Base-by-base conservation (phyloP, 768 basidiomycete genomes). In the Trametes sanguinea region DNA sequence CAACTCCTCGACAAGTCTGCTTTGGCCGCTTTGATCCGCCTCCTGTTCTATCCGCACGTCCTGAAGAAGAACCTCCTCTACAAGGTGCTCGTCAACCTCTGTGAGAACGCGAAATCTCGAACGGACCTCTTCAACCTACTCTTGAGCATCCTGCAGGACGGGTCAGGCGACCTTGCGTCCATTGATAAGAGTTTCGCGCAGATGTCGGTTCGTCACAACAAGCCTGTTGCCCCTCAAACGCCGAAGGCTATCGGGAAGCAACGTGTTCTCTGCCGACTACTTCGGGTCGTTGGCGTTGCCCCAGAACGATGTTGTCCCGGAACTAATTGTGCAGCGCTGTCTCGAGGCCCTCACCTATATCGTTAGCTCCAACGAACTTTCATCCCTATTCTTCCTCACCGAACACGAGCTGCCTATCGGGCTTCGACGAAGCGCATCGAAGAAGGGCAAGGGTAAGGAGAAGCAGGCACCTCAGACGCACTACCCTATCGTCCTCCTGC, bases 371-470 rank as follows among this genome's bases (percentile, higher is more conserved):
- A 98, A 97, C 72, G 89, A 94, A 61, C 73, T 84, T 16, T 91
- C 92, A 1, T 90, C 95, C 0, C 75, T 93, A 16, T 98, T 95
- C 82, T 98, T 99, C 85, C 81, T 99, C 62, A 92, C 88, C 1
- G 97, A 99, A 74, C 94, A 98, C 66, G 97, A 99, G 66, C 79
- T 94, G 37, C 88, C 90, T 6, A 81, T 81, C n/a, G 89, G 90
- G 47, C 81, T 95, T 14, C 85, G 86, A 64, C 84, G 86, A 66
- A 74, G 80, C 11, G 75, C 81, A 6, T 83, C 84, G 17, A 92
- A 90, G 75, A 97, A 97, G 74, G 95, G 94, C 8, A 98, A 97
- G 75, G 95, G 94, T 22, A 98, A 97, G 74, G 95, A 98, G 72
- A 94, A 90, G 69, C 89, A 88, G 67, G 77, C 78, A 2, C 80